phyloP scores from a whole-genome alignment of 331 rosid species.

The Malus hybrid region DNA sequence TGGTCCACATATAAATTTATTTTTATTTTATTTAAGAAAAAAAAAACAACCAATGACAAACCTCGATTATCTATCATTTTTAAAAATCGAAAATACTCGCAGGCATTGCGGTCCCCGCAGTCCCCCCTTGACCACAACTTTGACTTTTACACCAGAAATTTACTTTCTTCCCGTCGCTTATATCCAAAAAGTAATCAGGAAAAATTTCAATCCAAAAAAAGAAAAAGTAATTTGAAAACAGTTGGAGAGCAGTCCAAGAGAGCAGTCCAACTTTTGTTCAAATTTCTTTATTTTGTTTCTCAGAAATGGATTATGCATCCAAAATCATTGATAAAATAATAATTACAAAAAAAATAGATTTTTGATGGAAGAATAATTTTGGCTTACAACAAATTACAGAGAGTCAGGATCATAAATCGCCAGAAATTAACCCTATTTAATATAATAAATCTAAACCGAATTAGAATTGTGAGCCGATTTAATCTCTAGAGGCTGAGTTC shows the following conservation, averaged over 20 bases:
- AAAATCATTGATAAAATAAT: neutral
- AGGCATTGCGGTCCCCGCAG: fast-evolving
- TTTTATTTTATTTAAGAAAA: no score
- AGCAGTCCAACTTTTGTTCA: no score
- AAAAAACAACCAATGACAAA: fast-evolving
- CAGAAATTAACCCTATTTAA: neutral
- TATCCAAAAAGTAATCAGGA: no score
- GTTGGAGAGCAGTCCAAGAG: no score
- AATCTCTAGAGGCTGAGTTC: slow-evolving; percentile 52
- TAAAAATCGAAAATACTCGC: fast-evolving
- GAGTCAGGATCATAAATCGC: neutral
- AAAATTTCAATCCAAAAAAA: no score
- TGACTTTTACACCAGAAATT: no score
- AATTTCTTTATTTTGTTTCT: no score
- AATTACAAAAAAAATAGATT: neutral
- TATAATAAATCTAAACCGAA: neutral
- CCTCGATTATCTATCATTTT: fast-evolving
- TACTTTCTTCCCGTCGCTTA: no score
- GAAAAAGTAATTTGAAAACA: no score
- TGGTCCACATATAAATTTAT: no score
- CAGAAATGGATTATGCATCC: neutral
- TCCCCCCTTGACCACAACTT: fast-evolving
- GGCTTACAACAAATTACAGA: neutral
- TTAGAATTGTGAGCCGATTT: slow-evolving; percentile 3
- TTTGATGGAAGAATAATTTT: neutral